Percentiles rank a stretch among this genome's conserved stretches.
These are phyloP conservation scores for Acanthamoeba culbertsoni DNA, from an alignment of 208 protist species.

Conservation along the genomic window DNA sequence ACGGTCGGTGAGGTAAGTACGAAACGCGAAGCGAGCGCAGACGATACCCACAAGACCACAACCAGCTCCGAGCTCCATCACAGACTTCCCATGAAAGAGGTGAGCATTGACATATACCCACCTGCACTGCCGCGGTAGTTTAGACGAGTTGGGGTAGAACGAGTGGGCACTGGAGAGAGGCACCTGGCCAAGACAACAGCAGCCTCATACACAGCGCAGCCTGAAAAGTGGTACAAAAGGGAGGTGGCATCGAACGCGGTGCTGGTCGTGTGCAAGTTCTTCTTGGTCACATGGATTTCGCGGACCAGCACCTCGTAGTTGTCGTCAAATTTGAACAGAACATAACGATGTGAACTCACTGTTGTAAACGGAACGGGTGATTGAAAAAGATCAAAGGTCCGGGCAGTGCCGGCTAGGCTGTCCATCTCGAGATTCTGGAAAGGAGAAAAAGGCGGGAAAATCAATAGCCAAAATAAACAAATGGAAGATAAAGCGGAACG, in stretches of 20 bases:
- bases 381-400: not conserved
- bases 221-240: not conserved
- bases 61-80: slow-evolving; percentile 18
- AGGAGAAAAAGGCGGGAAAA: not conserved
- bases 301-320: not conserved
- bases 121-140: not conserved
- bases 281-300: not conserved
- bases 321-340: no score
- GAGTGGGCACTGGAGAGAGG: not conserved
- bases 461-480: not conserved
- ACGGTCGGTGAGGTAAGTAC: not conserved
- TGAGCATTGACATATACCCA: not conserved
- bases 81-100: not conserved
- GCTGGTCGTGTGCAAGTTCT: not conserved
- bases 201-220: not conserved
- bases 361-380: not conserved
- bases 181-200: slow-evolving; percentile 5
- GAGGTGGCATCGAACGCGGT: not conserved
- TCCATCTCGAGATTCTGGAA: not conserved
- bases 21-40: not conserved
- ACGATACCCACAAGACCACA: not conserved
- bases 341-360: not conserved
- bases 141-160: not conserved
- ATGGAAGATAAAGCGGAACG: not conserved
- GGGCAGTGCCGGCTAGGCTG: not conserved